These are phyloP conservation scores for Rhododendron ferrugineum DNA, from an alignment of 148 eudicot genomes.

Conservation along the genomic window DNA sequence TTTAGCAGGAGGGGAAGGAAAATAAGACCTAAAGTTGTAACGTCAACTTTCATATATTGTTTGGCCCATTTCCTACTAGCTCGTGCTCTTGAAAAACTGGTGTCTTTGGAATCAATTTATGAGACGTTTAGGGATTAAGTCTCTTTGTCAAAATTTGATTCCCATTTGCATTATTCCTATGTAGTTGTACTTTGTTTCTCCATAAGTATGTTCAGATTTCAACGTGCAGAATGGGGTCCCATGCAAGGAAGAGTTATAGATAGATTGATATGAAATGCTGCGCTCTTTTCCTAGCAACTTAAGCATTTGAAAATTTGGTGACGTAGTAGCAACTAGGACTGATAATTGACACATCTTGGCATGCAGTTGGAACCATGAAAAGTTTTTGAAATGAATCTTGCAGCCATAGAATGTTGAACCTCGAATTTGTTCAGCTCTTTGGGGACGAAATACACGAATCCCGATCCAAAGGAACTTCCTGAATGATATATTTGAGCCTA, in stretches of 20 bases:
- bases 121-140: not conserved
- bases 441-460: not conserved
- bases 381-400: not conserved
- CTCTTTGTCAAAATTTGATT: not conserved
- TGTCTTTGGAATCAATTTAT: not conserved
- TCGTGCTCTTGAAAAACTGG: not conserved
- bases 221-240: not conserved
- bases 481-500: not conserved
- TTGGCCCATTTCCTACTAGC: not conserved
- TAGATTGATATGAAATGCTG: not conserved
- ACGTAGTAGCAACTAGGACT: not conserved
- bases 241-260: not conserved
- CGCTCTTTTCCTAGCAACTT: not conserved
- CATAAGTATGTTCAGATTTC: not conserved
- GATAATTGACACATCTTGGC: not conserved
- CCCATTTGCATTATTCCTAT: not conserved
- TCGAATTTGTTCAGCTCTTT: not conserved
- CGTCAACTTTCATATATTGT: not conserved
- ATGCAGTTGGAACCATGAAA: not conserved
- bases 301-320: not conserved
- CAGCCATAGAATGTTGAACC: not conserved
- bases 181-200: not conserved
- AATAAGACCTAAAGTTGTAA: not conserved
- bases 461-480: not conserved
- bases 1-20: not conserved